Percentiles rank a stretch among this genome's conserved stretches.
These are phyloP conservation scores for Podila clonocystis DNA, from an alignment of 192 early-diverging fungal genomes.

Conservation along the genomic window DNA sequence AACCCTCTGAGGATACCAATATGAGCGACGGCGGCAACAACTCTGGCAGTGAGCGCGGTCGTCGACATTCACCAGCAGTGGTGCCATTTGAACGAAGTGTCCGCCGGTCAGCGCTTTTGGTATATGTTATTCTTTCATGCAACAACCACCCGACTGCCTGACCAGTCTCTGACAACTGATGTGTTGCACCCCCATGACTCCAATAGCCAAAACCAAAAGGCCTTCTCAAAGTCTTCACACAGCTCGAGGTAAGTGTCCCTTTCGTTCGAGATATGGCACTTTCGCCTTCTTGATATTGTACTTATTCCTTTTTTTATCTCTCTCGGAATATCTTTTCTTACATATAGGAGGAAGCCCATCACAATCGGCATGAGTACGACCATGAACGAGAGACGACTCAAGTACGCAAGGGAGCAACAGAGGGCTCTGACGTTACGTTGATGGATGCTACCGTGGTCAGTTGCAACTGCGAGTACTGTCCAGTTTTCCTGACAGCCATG, in stretches of 20 bases:
- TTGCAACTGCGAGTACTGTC: background rate
- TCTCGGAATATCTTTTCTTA: background rate
- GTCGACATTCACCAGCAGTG: conserved; percentile 41
- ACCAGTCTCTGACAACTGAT: background rate
- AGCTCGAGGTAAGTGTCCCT: conserved; percentile 22
- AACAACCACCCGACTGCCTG: background rate
- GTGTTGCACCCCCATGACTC: background rate
- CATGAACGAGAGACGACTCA: conserved; percentile 49
- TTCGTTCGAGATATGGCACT: background rate
- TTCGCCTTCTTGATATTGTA: background rate
- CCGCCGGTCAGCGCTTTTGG: conserved; percentile 36
- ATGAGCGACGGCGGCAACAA: conserved; percentile 52
- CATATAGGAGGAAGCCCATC: conserved; percentile 44
- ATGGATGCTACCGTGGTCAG: conserved; percentile 41
- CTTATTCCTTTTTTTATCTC: background rate
- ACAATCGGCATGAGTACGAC: conserved; percentile 46
- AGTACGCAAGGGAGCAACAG: conserved; percentile 29
- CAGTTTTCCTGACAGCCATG: background rate
- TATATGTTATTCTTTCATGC: background rate
- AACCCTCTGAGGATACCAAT: conserved; percentile 39
- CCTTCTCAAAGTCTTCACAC: conserved; percentile 43
- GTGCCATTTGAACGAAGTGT: conserved; percentile 45
- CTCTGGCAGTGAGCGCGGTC: conserved; percentile 43
- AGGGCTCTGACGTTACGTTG: background rate
- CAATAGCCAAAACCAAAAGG: conserved; percentile 46